Base-by-base conservation (phyloP, 176 grass and related monocot genomes). In the Carex littledalei region DNA sequence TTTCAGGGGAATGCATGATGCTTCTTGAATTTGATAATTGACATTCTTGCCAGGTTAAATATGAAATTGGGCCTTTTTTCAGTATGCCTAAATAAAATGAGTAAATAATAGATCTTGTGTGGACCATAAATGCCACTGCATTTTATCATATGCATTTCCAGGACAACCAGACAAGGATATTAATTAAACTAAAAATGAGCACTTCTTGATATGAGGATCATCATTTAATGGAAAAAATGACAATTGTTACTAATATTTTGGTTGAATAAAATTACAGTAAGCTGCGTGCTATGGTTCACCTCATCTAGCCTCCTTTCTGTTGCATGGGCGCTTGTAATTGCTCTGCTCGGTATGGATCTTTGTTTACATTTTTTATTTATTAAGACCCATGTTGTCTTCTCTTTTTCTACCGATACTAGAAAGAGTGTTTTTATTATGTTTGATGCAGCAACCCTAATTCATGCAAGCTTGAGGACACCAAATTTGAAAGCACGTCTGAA, bases 401-500 rank as follows among this genome's bases (percentile, higher is more conserved):
- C 24, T 55, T 15, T 57, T 8, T 57, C 52, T 57, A 12, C 6
- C 0, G 13, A 78, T 78, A 56, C 68, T 56, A 57, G 15, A 34
- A 78, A 78, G 4, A 18, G 18, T 9, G 8, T 78, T 16, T 31
- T 35, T 78, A n/a, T 34, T 57, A 31, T 78, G 52, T 70, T 84
- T 87, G 64, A 22, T 94, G 78, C 86, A 94, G 93, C 79, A 64
- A 92, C 87, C n/a, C 67, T 95, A 53, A 80, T 92, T 16, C 93
- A 91, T 84, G 93, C 93, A 70, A 95, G 87, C 74, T 91, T 95
- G 63, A 90, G 90, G 79, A 89, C 85, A 83, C 90, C 90, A 56
- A 92, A 94, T 90, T 57, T 92, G 71, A 94, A 94, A 90, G 90
- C 90, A 79, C 86, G 90, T 7, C 53, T 94, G 54, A 94, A 94